A percentile compares a stretch with the other conserved stretches of the same genome.
Conservation (phyloP, 441 rosid species). For the Geranium incanum region DNA sequence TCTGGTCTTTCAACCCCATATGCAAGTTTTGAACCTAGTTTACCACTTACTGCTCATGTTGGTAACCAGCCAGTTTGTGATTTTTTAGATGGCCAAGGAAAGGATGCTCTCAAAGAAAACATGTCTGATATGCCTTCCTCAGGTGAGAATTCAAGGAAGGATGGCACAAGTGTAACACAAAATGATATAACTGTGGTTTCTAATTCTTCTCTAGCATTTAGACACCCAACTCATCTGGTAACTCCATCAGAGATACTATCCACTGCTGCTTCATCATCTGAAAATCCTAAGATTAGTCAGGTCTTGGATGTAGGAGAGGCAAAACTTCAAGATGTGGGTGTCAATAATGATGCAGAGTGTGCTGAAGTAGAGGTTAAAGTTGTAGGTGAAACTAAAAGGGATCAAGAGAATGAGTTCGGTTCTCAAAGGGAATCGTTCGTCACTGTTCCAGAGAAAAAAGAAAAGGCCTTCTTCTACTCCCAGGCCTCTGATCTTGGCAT, state of each 20-base stretch:
- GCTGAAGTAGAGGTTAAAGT: conserved; percentile 38
- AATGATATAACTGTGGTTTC: conserved; percentile 30
- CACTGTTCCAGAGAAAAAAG: conserved; percentile 33
- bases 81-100: conserved; percentile 24
- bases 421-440: conserved; percentile 24
- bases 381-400: conserved; percentile 31
- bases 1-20: conserved; percentile 49
- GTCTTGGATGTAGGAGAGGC: conserved; percentile 26
- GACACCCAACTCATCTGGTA: conserved; percentile 46
- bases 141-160: conserved; percentile 30
- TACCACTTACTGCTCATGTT: conserved; percentile 30
- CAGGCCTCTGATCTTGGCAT: conserved; percentile 50
- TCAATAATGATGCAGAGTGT: conserved; percentile 29
- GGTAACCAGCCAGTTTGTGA: conserved; percentile 32
- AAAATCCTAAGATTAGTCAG: conserved; percentile 32
- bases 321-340: conserved; percentile 31
- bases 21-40: conserved; percentile 25
- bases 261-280: conserved; percentile 31
- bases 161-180: conserved; percentile 25
- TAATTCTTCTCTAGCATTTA: conserved; percentile 31
- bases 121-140: conserved; percentile 29
- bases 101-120: conserved; percentile 27
- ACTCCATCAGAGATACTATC: conserved; percentile 51
- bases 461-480: conserved; percentile 40
- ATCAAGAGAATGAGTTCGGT: conserved; percentile 28